A percentile compares a stretch with the other conserved stretches of the same genome.
These are phyloP conservation scores for Cutaneotrichosporon cavernicola DNA, from an alignment of 1,284 basidiomycete species.

Conservation along the genomic window DNA sequence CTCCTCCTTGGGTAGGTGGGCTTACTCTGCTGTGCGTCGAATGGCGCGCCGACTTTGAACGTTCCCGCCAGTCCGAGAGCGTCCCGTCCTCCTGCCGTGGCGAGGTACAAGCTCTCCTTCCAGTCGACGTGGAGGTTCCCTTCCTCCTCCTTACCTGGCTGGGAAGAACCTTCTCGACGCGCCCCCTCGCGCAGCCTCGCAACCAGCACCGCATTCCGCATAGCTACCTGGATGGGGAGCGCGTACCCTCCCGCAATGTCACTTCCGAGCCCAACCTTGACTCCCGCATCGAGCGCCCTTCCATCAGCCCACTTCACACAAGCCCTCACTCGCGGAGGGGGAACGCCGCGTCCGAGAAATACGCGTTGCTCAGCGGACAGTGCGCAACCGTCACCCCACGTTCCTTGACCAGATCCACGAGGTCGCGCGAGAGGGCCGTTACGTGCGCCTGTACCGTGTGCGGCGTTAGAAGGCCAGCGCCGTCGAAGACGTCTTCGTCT, in stretches of 20 bases:
- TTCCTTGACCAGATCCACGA: constrained; percentile 59
- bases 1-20: constrained; percentile 13
- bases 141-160: background rate
- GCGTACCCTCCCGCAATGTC: constrained; percentile 82
- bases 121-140: constrained; percentile 62
- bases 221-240: constrained; percentile 69
- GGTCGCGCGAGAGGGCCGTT: constrained; percentile 63
- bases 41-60: constrained; percentile 67
- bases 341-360: constrained; percentile 74
- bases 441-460: constrained; percentile 79
- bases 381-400: constrained; percentile 69
- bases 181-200: constrained; percentile 69
- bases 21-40: constrained; percentile 78
- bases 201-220: constrained; percentile 71
- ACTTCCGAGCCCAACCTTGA: constrained; percentile 74
- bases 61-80: constrained; percentile 63
- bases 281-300: constrained; percentile 61
- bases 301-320: background rate
- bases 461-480: constrained; percentile 59
- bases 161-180: constrained; percentile 32
- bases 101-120: constrained; percentile 74
- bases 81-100: constrained; percentile 70
- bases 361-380: constrained; percentile 79
- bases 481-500: constrained; percentile 71
- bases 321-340: constrained; percentile 61